Evolutionary conservation across 768 basidiomycete species (phyloP).

Genomic region (Russula sp.): DNA sequence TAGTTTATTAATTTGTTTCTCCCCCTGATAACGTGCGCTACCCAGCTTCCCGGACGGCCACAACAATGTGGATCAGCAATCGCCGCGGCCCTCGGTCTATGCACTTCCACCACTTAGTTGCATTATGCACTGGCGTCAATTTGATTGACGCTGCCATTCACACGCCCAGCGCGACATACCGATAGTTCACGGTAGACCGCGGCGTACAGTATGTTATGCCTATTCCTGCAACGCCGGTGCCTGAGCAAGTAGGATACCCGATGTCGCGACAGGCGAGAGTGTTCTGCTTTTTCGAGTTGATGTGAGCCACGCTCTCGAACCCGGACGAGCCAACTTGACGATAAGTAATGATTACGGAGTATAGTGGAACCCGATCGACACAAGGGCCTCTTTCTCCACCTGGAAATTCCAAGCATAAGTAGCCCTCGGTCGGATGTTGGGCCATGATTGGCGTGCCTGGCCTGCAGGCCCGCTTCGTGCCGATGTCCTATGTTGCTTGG

Average conservation of each 20-base stretch:
- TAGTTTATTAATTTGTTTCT: background rate
- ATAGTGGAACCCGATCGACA: background rate
- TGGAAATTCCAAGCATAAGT: background rate
- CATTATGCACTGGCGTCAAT: background rate
- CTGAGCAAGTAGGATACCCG: background rate
- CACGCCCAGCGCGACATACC: background rate
- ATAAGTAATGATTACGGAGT: background rate
- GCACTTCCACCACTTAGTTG: background rate
- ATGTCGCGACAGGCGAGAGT: background rate
- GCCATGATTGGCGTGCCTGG: background rate
- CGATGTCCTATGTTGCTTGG: background rate
- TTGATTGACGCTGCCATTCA: background rate
- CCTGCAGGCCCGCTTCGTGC: background rate
- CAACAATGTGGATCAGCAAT: background rate
- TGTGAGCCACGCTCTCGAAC: background rate
- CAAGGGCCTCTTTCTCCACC: background rate
- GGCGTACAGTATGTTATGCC: background rate
- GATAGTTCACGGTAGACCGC: background rate
- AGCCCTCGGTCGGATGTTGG: constrained; percentile 1
- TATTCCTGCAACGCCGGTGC: background rate
- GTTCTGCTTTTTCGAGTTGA: background rate
- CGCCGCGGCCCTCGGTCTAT: background rate
- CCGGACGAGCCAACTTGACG: background rate
- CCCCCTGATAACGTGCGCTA: too few relatives aligned
- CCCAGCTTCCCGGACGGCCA: background rate